A percentile compares a stretch with the other conserved stretches of the same genome.
Evolutionary conservation across 306 rosid genomes (phyloP).

Genomic region (Cucurbita maxima): DNA sequence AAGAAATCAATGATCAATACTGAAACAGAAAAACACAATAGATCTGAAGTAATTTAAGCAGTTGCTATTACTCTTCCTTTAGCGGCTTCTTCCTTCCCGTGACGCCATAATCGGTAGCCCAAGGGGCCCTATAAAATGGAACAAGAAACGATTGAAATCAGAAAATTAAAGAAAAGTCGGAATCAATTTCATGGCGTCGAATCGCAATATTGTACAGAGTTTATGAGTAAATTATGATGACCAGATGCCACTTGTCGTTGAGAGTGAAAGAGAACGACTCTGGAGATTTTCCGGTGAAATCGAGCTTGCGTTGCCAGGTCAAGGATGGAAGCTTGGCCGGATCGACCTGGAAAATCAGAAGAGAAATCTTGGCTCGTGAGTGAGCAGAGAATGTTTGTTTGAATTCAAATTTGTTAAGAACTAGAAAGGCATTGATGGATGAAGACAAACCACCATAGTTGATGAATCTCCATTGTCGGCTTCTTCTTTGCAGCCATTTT

Average conservation of each 20-base stretch:
- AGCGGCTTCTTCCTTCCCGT: not conserved
- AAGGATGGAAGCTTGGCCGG: not conserved
- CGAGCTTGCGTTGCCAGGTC: not conserved
- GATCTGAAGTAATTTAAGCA: not conserved
- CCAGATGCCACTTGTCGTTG: not conserved
- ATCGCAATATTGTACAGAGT: not conserved
- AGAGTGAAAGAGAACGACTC: not conserved
- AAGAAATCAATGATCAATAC: not conserved
- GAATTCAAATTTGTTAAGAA: not conserved
- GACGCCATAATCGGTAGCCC: conserved; percentile 2
- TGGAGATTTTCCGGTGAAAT: not conserved
- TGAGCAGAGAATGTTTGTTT: not conserved
- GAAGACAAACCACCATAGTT: not conserved
- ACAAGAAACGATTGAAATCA: not conserved
- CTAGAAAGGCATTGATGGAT: not conserved
- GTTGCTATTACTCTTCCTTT: conserved; percentile 4
- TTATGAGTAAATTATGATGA: not conserved
- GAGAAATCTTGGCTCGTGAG: not conserved
- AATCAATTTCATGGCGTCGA: not conserved
- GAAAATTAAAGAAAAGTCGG: not conserved
- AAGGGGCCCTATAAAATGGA: not conserved
- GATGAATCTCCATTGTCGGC: not conserved
- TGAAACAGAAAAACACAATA: not conserved
- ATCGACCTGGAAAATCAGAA: not conserved
- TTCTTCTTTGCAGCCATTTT: not conserved